Evolutionary conservation across 257 asterid genomes (phyloP), one percentile per base, ranked within the genome.

Genomic region (Penstemon davidsonii): DNA sequence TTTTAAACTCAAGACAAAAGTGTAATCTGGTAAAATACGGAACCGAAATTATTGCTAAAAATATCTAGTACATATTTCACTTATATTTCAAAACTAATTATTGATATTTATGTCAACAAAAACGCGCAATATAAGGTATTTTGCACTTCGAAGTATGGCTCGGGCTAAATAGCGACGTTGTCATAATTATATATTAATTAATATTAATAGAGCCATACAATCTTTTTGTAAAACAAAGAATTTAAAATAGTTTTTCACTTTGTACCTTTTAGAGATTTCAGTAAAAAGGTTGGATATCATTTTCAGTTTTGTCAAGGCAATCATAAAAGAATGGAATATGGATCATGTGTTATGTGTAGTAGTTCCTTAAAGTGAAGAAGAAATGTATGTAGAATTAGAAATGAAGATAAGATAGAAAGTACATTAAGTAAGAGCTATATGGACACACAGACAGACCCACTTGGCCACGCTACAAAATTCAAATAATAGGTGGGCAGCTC

Each of bases 311-410:
- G 67, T 67, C 52, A 33, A 64, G 72, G 76, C 50, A 79, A 80
- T 86, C 74, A 86, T 78, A 60, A 53, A 73, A 73, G 71, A 70
- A 62, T 75, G 86, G 78, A 68, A 57, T 68, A 80, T 81, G 78
- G 78, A 69, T 68, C 73, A 55, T 67, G 72, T 25, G 33, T 25
- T 25, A 1, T 25, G 33, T 25, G 33, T 25, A 25, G 33, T 15
- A 15, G 18, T 15, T 15, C 18, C 18, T 15, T 15, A 25, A 79
- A 78, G 74, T 70, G 76, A 72, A 60, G 33, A 25, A 62, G 80
- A 78, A 80, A 61, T 65, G 60, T 42, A 75, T 75, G 76, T 69
- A 69, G 93, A 87, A 89, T 73, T 74, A 15, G 12, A 45, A 50
- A 62, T 62, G 71, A 63, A 75, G 78, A 67, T 15, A 37, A 64